Evolutionary conservation across 2,329 filamentous ascomycete genomes (phyloP), one percentile per base, ranked within the genome.

Genomic region (Sporothrix humicola): DNA sequence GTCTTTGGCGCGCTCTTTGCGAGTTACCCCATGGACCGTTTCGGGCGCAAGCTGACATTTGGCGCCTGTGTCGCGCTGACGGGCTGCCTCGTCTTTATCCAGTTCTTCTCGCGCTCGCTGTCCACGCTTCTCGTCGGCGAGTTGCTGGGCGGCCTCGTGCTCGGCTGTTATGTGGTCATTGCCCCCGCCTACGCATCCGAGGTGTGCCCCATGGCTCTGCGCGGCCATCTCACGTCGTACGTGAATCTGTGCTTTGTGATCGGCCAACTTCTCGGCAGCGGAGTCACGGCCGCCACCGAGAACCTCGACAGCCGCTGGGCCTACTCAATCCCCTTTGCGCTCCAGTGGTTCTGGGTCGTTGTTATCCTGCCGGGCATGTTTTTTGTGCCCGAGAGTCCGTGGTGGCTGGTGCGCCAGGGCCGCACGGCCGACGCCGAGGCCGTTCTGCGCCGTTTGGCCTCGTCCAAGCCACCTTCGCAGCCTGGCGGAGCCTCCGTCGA

Each of bases 171-270:
- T 78, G 87, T 88, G 4, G 86, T 89, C 42, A 87, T 87, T 71
- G 86, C 86, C 0, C 85, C 89, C 0, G 86, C 88, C 0, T 91
- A 90, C 77, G 87, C 88, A 9, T 87, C 87, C 0, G 89, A 91
- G 79, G 87, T 91, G 7, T 88, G 87, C 52, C 89, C 89, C 1
- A 82, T 88, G 46, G 85, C 85, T 0, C 83, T 91, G 58, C 84
- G 89, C 37, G 87, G 87, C 31, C 84, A 87, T 59, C 80, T 90
- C 23, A 90, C 88, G 0, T 86, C 86, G 46, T 90, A 86, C 73
- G 86, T 90, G 72, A 90, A 90, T 76, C 80, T 90, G 52, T 90
- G 88, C 77, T 91, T 89, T 80, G 88, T 89, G 56, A 88, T 88
- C 20, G 89, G 89, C 0, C 88, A 90, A 77, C 83, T 91, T 4